Conservation (phyloP, 2,329 filamentous ascomycete genomes). For the Paraphoma chrysanthemicola region DNA sequence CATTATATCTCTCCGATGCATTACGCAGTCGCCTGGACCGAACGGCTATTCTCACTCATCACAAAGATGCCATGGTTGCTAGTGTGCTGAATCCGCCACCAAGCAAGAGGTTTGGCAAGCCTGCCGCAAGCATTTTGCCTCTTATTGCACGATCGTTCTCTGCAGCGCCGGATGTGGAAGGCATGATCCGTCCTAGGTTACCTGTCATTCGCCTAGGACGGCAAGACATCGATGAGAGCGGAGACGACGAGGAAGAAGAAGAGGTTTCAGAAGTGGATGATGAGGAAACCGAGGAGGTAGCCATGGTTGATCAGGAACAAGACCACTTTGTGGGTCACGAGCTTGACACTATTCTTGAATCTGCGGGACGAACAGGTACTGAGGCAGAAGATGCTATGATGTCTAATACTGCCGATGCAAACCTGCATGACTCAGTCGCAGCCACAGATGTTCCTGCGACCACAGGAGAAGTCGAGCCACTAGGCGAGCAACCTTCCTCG, state of each 20-base stretch:
- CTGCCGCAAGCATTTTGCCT: conserved; percentile 78
- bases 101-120: conserved; percentile 65
- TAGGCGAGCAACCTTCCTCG: too few relatives aligned
- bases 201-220: conserved; percentile 47
- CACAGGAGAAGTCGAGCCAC: neutral
- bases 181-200: conserved; percentile 65
- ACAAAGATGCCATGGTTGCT: conserved; percentile 77
- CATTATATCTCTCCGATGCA: conserved; percentile 72
- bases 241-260: conserved; percentile 29
- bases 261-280: conserved; percentile 20
- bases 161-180: conserved; percentile 71
- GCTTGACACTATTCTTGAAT: conserved; percentile 21
- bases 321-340: conserved; percentile 47
- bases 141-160: conserved; percentile 74
- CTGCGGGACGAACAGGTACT: conserved; percentile 16
- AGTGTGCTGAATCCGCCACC: conserved; percentile 80
- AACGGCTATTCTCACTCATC: conserved; percentile 74
- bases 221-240: conserved; percentile 28
- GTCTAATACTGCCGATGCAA: too few relatives aligned
- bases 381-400: conserved; percentile 11
- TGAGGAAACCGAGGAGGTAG: conserved; percentile 56
- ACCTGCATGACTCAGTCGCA: conserved; percentile 1
- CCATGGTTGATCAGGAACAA: conserved; percentile 40
- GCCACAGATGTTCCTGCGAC: conserved; percentile 16
- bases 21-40: conserved; percentile 79